These are phyloP conservation scores for Colletotrichum magnum DNA, from an alignment of 2,329 filamentous ascomycete species.

Conservation along the genomic window DNA sequence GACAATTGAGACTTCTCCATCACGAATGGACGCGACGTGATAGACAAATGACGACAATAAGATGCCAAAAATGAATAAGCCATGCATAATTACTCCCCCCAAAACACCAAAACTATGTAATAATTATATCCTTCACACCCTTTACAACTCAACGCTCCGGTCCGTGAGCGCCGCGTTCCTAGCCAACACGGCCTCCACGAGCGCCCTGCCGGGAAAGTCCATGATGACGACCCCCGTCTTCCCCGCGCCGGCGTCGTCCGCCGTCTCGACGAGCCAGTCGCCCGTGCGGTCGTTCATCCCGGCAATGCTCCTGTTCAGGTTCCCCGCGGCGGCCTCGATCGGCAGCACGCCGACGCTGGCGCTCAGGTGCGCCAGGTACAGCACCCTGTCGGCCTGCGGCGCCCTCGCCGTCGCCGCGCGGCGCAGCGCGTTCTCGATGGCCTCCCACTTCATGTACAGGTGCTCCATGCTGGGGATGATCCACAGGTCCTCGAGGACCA, in stretches of 20 bases:
- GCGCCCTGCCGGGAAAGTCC: constrained; percentile 61
- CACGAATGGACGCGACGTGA: background rate
- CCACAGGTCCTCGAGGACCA: constrained; percentile 64
- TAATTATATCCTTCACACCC: background rate
- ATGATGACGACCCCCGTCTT: constrained; percentile 63
- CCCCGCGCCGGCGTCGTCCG: constrained; percentile 40
- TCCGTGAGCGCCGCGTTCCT: constrained; percentile 53
- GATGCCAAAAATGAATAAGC: background rate
- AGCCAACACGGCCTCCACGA: constrained; percentile 58
- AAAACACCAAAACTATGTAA: no score
- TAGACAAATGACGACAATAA: background rate
- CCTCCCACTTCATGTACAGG: constrained; percentile 63
- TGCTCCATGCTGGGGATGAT: constrained; percentile 58
- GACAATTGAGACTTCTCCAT: background rate
- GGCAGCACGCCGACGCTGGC: constrained; percentile 64
- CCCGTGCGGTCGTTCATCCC: constrained; percentile 67
- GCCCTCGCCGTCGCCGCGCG: constrained; percentile 50
- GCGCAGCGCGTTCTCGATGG: constrained; percentile 57
- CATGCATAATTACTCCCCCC: background rate
- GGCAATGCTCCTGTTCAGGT: constrained; percentile 55
- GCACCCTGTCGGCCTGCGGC: constrained; percentile 49
- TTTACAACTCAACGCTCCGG: constrained; percentile 29
- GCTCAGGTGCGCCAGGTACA: constrained; percentile 63
- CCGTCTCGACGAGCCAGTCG: constrained; percentile 52
- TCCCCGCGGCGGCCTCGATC: constrained; percentile 64